These are phyloP conservation scores for Penicillium parvum DNA, from an alignment of 495 filamentous ascomycete species.

Conservation along the genomic window DNA sequence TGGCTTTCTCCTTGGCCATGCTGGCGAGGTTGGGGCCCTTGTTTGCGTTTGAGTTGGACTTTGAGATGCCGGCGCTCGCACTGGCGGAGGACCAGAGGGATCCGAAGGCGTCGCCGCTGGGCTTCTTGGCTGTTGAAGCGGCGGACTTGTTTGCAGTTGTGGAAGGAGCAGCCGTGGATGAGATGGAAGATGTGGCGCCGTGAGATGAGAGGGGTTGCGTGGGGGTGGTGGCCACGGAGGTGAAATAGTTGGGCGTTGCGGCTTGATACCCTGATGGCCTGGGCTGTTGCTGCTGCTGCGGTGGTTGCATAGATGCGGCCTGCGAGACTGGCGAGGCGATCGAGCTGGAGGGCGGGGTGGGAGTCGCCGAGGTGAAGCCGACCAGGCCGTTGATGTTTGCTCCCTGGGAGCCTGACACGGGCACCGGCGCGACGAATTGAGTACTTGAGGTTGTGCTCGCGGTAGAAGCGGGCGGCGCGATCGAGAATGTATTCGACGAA, in stretches of 20 bases:
- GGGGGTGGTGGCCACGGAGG: constrained; percentile 53
- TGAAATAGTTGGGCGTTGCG: constrained; percentile 88
- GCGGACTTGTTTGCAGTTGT: constrained; percentile 39
- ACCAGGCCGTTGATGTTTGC: constrained; percentile 75
- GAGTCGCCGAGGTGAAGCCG: constrained; percentile 75
- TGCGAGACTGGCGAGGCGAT: constrained; percentile 48
- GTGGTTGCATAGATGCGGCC: constrained; percentile 42
- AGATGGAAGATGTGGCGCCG: constrained; percentile 30
- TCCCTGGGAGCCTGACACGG: constrained; percentile 73
- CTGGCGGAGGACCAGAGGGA: constrained; percentile 78
- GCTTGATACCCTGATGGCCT: constrained; percentile 70
- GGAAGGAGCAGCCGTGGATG: constrained; percentile 36
- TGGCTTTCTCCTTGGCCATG: constrained; percentile 93
- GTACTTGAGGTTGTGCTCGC: constrained; percentile 60
- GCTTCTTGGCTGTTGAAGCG: constrained; percentile 50
- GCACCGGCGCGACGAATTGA: constrained; percentile 76
- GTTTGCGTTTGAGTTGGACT: constrained; percentile 55
- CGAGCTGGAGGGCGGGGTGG: constrained; percentile 49
- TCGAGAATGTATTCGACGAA: constrained; percentile 40
- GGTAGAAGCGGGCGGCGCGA: constrained; percentile 54
- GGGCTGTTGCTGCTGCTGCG: constrained; percentile 34
- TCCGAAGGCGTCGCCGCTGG: constrained; percentile 76
- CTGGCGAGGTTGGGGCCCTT: constrained; percentile 78
- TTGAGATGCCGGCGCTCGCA: constrained; percentile 73
- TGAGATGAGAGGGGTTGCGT: constrained; percentile 28